Percentiles rank a stretch among this genome's conserved stretches.
Evolutionary conservation across 2,329 filamentous ascomycete genomes (phyloP).

Genomic region (Neospermospora avenae): DNA sequence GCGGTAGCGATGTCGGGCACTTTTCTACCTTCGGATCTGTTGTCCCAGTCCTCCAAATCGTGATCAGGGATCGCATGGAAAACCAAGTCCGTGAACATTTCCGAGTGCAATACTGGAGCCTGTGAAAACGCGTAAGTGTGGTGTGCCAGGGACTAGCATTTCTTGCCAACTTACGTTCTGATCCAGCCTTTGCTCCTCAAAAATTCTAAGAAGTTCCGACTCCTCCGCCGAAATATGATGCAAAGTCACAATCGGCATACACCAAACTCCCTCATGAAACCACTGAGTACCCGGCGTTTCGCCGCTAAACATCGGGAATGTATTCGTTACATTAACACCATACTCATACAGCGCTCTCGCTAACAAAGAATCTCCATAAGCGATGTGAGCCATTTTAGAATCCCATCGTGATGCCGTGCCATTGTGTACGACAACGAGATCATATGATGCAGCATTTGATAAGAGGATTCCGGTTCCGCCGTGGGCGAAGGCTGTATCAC

Average conservation of each 20-base stretch:
- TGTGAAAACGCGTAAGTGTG: neutral
- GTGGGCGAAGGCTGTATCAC: conserved; percentile 47
- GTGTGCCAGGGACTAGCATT: neutral
- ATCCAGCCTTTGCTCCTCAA: conserved; percentile 39
- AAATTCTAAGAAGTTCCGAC: conserved; percentile 40
- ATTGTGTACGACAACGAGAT: conserved; percentile 42
- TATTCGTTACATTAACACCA: conserved; percentile 36
- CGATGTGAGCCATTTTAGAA: conserved; percentile 38
- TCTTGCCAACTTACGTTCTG: neutral
- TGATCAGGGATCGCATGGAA: conserved; percentile 38
- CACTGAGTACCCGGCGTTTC: conserved; percentile 51
- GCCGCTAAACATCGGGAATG: conserved; percentile 53
- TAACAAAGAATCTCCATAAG: conserved; percentile 53
- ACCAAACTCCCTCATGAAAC: conserved; percentile 47
- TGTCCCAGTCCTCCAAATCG: conserved; percentile 44
- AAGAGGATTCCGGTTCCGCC: conserved; percentile 54
- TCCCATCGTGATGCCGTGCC: conserved; percentile 48
- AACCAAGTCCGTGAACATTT: conserved; percentile 49
- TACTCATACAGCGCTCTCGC: conserved; percentile 46
- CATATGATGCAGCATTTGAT: conserved; percentile 48
- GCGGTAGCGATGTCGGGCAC: conserved; percentile 22
- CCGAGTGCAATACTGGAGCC: conserved; percentile 37
- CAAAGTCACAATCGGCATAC: conserved; percentile 52
- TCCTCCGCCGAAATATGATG: conserved; percentile 48
- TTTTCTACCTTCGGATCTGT: conserved; percentile 30